Evolutionary conservation across 345 rosid species (phyloP).

Genomic region (Lepidium didymum): DNA sequence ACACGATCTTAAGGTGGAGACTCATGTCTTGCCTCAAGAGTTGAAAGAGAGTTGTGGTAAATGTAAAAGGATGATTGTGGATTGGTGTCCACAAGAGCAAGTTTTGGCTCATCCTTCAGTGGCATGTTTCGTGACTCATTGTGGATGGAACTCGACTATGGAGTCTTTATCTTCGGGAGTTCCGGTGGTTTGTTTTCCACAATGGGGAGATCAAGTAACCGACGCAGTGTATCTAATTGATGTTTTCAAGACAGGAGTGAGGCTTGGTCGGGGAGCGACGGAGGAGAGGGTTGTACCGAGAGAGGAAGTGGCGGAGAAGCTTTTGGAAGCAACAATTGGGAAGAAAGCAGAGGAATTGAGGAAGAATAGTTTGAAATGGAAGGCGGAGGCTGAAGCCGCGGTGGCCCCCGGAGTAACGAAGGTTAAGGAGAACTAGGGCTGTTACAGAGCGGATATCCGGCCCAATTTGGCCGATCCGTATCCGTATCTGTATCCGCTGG

Average conservation of each 20-base stretch:
- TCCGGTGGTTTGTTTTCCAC: constrained; percentile 67
- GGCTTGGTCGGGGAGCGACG: constrained; percentile 59
- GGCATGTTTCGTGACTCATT: constrained; percentile 26
- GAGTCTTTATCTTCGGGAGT: constrained; percentile 59
- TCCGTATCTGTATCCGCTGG: too few relatives aligned
- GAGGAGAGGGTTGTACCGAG: constrained; percentile 44
- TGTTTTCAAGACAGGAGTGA: constrained; percentile 49
- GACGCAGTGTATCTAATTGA: constrained; percentile 58
- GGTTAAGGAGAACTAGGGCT: too few relatives aligned
- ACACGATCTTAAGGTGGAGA: background rate
- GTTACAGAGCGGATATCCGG: too few relatives aligned
- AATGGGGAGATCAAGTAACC: constrained; percentile 84
- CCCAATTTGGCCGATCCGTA: too few relatives aligned
- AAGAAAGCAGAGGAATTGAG: constrained; percentile 47
- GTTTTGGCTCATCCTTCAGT: constrained; percentile 27
- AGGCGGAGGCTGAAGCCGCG: constrained; percentile 49
- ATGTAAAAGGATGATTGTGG: constrained; percentile 22
- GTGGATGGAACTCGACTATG: constrained; percentile 44
- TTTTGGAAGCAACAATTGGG: constrained; percentile 53
- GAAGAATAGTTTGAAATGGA: constrained; percentile 49
- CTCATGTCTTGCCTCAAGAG: constrained; percentile 16
- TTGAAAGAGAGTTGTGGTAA: background rate
- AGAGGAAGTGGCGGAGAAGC: constrained; percentile 54
- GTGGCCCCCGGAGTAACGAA: constrained; percentile 62
- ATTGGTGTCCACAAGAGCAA: constrained; percentile 30